A percentile compares a stretch with the other conserved stretches of the same genome.
These are phyloP conservation scores for Usnea hakonensis DNA, from an alignment of 495 filamentous ascomycete genomes.

Conservation along the genomic window DNA sequence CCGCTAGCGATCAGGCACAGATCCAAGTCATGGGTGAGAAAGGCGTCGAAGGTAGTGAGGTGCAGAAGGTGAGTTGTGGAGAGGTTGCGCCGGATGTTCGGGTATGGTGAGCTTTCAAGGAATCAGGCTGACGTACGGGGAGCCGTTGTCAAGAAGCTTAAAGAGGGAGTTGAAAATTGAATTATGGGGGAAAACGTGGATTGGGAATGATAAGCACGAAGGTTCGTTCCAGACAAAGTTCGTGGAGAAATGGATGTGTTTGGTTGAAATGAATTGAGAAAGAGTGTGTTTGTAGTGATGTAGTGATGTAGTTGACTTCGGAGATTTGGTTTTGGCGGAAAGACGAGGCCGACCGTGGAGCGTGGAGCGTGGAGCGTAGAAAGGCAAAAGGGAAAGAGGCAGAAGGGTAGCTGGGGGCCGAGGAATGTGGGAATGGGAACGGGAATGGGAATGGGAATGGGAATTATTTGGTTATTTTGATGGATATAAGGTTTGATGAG, in stretches of 20 bases:
- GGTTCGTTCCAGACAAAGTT: conserved; percentile 14
- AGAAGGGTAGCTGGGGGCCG: background rate
- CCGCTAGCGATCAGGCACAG: conserved; percentile 5
- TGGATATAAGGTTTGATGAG: background rate
- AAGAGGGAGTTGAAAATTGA: background rate
- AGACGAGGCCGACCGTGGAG: conserved; percentile 16
- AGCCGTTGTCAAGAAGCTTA: background rate
- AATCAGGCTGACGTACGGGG: conserved; percentile 1
- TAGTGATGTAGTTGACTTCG: too few species aligned
- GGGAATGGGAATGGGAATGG: background rate
- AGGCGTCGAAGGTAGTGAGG: background rate
- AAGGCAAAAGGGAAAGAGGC: conserved; percentile 3
- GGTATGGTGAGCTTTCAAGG: background rate
- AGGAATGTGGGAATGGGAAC: background rate
- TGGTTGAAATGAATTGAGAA: conserved; percentile 1
- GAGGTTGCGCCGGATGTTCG: background rate
- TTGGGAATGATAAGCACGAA: background rate
- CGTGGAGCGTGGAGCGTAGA: too few species aligned
- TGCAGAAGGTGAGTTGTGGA: background rate
- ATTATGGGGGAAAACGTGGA: background rate
- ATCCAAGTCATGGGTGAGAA: background rate
- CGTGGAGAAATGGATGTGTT: conserved; percentile 5
- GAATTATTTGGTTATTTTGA: conserved; percentile 6
- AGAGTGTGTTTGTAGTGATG: conserved; percentile 4
- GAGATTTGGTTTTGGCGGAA: conserved; percentile 18